phyloP scores from a whole-genome alignment of 2,329 filamentous ascomycete species.

The Exserohilum rostratum region DNA sequence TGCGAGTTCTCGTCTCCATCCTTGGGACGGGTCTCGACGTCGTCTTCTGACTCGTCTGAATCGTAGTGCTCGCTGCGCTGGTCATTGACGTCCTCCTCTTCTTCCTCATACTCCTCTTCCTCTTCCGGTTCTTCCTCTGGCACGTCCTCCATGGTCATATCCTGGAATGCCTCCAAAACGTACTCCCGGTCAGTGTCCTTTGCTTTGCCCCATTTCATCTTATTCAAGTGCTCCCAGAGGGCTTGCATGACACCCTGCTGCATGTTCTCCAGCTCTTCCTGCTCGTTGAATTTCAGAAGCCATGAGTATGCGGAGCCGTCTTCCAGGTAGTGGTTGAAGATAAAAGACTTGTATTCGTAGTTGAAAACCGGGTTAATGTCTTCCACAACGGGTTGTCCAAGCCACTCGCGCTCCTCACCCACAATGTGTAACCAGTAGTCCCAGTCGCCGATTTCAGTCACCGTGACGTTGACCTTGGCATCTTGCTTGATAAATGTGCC shows the following conservation, averaged over 20 bases:
- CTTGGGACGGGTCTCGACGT: constrained; percentile 68
- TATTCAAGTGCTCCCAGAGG: constrained; percentile 94
- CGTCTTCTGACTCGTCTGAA: constrained; percentile 79
- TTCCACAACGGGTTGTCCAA: constrained; percentile 82
- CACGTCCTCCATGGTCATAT: constrained; percentile 87
- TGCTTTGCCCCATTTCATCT: constrained; percentile 90
- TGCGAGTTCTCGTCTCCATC: constrained; percentile 91
- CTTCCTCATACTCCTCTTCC: constrained; percentile 65
- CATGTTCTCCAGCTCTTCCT: constrained; percentile 79
- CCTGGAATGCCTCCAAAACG: constrained; percentile 92
- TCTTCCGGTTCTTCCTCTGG: constrained; percentile 61
- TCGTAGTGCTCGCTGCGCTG: constrained; percentile 76
- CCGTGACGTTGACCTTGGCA: constrained; percentile 73
- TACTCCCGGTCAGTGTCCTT: constrained; percentile 95
- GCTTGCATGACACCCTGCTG: constrained; percentile 95
- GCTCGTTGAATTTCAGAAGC: constrained; percentile 90
- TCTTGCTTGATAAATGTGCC: constrained; percentile 87
- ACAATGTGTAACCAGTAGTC: constrained; percentile 93
- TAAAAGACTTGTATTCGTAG: constrained; percentile 98
- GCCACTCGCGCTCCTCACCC: constrained; percentile 77
- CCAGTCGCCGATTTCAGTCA: constrained; percentile 88
- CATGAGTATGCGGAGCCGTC: constrained; percentile 94
- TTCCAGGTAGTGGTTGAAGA: constrained; percentile 93
- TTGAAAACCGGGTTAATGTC: constrained; percentile 99
- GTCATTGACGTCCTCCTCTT: constrained; percentile 68